phyloP scores from a whole-genome alignment of 78 protist species.

The Monosiga brevicollis region DNA sequence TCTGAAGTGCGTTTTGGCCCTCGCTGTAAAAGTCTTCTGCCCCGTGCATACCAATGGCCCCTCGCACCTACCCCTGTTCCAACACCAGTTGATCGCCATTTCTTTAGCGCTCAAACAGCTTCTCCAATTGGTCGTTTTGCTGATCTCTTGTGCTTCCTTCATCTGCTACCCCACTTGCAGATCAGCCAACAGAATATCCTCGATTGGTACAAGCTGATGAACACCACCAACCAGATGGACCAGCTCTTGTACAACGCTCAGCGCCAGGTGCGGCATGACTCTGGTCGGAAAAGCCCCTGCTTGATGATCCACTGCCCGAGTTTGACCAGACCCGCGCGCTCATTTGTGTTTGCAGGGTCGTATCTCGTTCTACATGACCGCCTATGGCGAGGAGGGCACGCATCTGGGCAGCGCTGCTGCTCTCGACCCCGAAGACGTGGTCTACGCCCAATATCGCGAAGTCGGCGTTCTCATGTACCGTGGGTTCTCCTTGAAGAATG shows the following conservation, averaged over 20 bases:
- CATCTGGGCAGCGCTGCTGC: conserved; percentile 80
- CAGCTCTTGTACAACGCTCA: conserved; percentile 73
- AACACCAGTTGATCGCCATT: no score
- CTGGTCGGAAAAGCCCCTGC: background rate
- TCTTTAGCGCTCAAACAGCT: no score
- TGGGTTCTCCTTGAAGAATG: conserved; percentile 69
- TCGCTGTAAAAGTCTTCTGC: background rate
- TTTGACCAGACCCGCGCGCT: background rate
- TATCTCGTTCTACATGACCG: conserved; percentile 89
- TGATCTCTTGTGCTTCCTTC: no score
- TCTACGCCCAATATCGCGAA: conserved; percentile 83
- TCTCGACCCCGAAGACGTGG: conserved; percentile 50
- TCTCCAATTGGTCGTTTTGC: no score
- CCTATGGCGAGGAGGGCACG: conserved; percentile 79
- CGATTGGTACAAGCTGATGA: conserved; percentile 63
- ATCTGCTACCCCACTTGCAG: no score
- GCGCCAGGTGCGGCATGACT: conserved; percentile 32
- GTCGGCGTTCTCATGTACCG: conserved; percentile 81
- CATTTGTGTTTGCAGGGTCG: conserved; percentile 55
- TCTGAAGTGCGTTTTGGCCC: no score
- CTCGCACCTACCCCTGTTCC: background rate
- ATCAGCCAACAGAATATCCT: conserved; percentile 36
- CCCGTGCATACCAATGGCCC: background rate
- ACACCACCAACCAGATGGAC: conserved; percentile 65
- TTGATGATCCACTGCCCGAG: background rate